Conservation (phyloP, 805 yeast genomes). For the Yamadazyma laniorum region DNA sequence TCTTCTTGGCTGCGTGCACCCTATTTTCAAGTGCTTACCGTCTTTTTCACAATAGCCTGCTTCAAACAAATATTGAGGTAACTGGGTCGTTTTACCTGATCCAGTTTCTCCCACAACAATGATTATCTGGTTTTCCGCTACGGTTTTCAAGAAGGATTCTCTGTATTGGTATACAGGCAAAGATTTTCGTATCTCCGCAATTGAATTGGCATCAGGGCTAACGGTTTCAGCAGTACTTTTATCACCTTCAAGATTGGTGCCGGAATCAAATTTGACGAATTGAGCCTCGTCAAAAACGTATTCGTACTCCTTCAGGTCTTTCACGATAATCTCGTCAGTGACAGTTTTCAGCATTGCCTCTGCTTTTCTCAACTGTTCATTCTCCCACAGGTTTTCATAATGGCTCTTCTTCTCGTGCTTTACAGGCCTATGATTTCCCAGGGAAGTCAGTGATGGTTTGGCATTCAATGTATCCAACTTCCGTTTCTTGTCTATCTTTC, state of each 20-base stretch:
- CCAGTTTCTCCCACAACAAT: conserved; percentile 88
- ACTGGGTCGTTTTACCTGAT: conserved; percentile 91
- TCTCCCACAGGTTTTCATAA: conserved; percentile 50
- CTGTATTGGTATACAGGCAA: conserved; percentile 75
- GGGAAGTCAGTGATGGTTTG: not conserved
- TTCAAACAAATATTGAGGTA: conserved; percentile 83
- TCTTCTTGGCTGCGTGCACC: conserved; percentile 92
- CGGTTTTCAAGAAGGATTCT: conserved; percentile 56
- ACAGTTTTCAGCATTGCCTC: conserved; percentile 14
- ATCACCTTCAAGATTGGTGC: conserved; percentile 12
- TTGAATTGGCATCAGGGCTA: conserved; percentile 9
- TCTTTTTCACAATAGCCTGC: conserved; percentile 66
- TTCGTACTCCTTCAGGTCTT: conserved; percentile 55
- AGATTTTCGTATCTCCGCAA: conserved; percentile 56
- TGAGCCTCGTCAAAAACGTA: conserved; percentile 73
- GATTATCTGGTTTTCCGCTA: conserved; percentile 61
- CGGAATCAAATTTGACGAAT: conserved; percentile 24
- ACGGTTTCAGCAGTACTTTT: not conserved
- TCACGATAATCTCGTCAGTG: conserved; percentile 40
- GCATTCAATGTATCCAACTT: conserved; percentile 48
- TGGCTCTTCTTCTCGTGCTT: conserved; percentile 11
- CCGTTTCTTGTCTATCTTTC: conserved; percentile 52
- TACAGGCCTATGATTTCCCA: not conserved
- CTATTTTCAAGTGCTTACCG: conserved; percentile 43
- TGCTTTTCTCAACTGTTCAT: conserved; percentile 47